Evolutionary conservation across 495 filamentous ascomycete species (phyloP).

Genomic region (Rostrohypoxylon terebratum): DNA sequence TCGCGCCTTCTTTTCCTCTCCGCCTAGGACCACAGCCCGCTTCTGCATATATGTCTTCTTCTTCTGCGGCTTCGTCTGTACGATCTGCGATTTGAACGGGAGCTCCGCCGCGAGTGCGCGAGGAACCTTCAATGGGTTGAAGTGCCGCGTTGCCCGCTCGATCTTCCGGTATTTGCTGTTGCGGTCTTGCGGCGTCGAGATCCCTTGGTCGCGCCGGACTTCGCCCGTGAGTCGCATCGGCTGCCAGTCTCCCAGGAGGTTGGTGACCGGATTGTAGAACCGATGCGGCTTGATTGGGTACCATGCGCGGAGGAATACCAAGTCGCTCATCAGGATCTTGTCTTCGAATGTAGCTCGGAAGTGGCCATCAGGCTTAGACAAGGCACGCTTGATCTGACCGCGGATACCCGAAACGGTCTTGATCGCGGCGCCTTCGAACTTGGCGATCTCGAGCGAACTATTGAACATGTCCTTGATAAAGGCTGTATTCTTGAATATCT

Average conservation of each 20-base stretch:
- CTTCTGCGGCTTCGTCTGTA: conserved; percentile 79
- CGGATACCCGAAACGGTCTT: conserved; percentile 95
- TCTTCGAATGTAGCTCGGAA: conserved; percentile 98
- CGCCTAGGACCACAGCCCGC: conserved; percentile 81
- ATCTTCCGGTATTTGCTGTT: conserved; percentile 87
- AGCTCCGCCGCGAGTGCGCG: conserved; percentile 84
- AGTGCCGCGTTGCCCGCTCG: conserved; percentile 83
- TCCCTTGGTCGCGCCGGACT: conserved; percentile 78
- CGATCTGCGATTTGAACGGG: conserved; percentile 93
- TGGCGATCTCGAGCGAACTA: conserved; percentile 89
- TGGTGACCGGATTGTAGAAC: conserved; percentile 97
- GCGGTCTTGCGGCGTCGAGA: conserved; percentile 79
- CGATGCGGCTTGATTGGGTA: conserved; percentile 93
- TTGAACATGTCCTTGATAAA: conserved; percentile 99
- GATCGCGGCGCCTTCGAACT: conserved; percentile 96
- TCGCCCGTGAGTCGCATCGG: conserved; percentile 96
- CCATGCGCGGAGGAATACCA: conserved; percentile 96
- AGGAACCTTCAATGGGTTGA: conserved; percentile 94
- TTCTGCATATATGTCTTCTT: conserved; percentile 93
- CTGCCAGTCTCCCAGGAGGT: conserved; percentile 84
- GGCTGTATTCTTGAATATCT: conserved; percentile 99
- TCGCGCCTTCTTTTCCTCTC: conserved; percentile 87
- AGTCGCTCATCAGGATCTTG: conserved; percentile 95
- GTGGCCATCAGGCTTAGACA: conserved; percentile 91
- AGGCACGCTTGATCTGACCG: conserved; percentile 94